Conservation (phyloP, 495 filamentous ascomycete genomes). For the Margaritispora aquatica region DNA sequence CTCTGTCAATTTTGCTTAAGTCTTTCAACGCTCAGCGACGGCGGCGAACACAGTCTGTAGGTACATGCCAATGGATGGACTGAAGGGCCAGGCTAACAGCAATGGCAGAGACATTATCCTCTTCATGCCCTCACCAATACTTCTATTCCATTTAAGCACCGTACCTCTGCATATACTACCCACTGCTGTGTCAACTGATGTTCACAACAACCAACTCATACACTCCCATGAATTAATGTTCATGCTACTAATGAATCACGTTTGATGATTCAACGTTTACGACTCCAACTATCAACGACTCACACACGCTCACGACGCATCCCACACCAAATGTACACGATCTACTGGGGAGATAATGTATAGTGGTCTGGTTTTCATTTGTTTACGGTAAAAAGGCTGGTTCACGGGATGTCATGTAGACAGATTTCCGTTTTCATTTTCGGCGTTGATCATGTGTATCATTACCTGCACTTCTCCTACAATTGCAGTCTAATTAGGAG, state of each 20-base stretch:
- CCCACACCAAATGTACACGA: neutral
- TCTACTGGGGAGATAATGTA: neutral
- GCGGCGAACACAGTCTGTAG: neutral
- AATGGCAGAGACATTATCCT: constrained; percentile 2
- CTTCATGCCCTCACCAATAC: constrained; percentile 6
- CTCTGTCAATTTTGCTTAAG: constrained; percentile 4
- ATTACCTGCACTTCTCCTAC: too few relatives aligned
- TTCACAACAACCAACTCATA: neutral
- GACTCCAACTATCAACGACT: neutral
- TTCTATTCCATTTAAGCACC: neutral
- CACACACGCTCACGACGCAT: neutral
- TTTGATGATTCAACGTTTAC: neutral
- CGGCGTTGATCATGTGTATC: too few relatives aligned
- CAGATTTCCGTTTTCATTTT: too few relatives aligned
- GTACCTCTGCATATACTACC: neutral
- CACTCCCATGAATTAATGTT: neutral
- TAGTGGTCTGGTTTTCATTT: neutral
- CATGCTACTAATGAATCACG: neutral
- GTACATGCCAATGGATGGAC: too few relatives aligned
- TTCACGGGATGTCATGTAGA: neutral
- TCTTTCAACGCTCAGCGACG: neutral
- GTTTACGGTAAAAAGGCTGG: neutral
- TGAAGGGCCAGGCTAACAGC: too few relatives aligned
- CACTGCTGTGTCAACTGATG: neutral
- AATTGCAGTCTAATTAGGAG: too few relatives aligned